phyloP scores from a whole-genome alignment of 208 protist genomes.

The Trichomonas vaginalis region DNA sequence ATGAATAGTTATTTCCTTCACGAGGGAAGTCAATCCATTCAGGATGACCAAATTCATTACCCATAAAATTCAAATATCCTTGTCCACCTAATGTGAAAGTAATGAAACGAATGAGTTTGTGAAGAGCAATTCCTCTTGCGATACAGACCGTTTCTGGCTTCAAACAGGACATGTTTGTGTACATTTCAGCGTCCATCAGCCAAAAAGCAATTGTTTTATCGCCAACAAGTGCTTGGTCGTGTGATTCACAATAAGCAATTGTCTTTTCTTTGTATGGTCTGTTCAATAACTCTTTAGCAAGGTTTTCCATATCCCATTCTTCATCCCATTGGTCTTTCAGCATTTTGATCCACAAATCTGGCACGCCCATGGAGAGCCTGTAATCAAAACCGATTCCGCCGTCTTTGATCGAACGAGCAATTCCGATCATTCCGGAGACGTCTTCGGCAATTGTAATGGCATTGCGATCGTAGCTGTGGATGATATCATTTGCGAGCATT shows the following conservation, averaged over 20 bases:
- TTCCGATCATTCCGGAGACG: slow-evolving; percentile 49
- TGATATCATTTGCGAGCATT: slow-evolving; percentile 39
- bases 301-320: slow-evolving; percentile 54
- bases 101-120: slow-evolving; percentile 51
- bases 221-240: slow-evolving; percentile 73
- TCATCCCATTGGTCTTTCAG: slow-evolving; percentile 52
- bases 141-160: not conserved
- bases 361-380: slow-evolving; percentile 58
- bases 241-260: slow-evolving; percentile 62
- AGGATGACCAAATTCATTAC: slow-evolving; percentile 77
- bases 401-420: slow-evolving; percentile 53
- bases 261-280: slow-evolving; percentile 50
- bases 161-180: not conserved
- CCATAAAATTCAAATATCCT: slow-evolving; percentile 56
- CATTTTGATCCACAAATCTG: slow-evolving; percentile 63
- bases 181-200: slow-evolving; percentile 66
- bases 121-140: not conserved
- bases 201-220: slow-evolving; percentile 70
- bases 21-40: slow-evolving; percentile 77
- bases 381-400: slow-evolving; percentile 73
- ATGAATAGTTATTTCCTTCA: slow-evolving; percentile 53
- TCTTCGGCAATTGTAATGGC: slow-evolving; percentile 42
- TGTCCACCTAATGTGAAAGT: slow-evolving; percentile 51
- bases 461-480: not conserved
- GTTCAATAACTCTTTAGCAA: slow-evolving; percentile 53